Base-by-base conservation (phyloP, 495 filamentous ascomycete species). In the Alectoria sarmentosa region DNA sequence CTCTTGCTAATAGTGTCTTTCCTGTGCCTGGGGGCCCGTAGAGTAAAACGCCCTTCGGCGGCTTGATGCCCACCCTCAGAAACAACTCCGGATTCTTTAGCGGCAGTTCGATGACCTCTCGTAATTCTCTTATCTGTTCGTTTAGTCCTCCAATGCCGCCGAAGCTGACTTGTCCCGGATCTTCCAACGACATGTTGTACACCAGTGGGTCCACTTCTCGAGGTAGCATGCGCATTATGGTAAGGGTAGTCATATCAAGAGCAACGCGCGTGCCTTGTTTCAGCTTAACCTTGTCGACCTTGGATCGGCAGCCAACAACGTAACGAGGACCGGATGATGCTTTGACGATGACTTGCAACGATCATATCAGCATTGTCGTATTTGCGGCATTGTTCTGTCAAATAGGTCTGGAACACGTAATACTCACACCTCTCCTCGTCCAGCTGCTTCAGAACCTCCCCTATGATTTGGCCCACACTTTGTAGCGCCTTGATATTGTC, bases 161-260 rank as follows among this genome's bases (percentile, higher is more conserved):
- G 72, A 99, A 99, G 80, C 89, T 96, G 75, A 99, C 89, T 75
- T 97, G 92, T 26, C 95, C 95, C 1, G 95, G 94, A 73, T 99
- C 95, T 76, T 98, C 95, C 64, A 99, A 79, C 49, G 95, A 99
- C 95, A 99, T 99, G 80, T 97, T 99, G 83, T 99, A 99, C 59
- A 99, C 95, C 68, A 98, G 79, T 23, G 95, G 95, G 73, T 99
- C 95, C 67, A 99, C 95, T 80, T 99, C 95, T 69, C 95, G 90
- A 48, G 95, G 95, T 48, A 99, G 79, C 95, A 99, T 99, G 65
- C 95, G 90, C 95, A 99, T 99, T 76, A 99, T 99, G 36, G 95
- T 99, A 66, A 99, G 87, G 21, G 95, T 99, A 44, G 95, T 99
- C 95, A 99, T 99, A 74, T 99, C 95, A 62, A 99, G 89, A 52